phyloP scores from a whole-genome alignment of 1,139 yeast species.

The Keqinozyma sinolaborantium region DNA sequence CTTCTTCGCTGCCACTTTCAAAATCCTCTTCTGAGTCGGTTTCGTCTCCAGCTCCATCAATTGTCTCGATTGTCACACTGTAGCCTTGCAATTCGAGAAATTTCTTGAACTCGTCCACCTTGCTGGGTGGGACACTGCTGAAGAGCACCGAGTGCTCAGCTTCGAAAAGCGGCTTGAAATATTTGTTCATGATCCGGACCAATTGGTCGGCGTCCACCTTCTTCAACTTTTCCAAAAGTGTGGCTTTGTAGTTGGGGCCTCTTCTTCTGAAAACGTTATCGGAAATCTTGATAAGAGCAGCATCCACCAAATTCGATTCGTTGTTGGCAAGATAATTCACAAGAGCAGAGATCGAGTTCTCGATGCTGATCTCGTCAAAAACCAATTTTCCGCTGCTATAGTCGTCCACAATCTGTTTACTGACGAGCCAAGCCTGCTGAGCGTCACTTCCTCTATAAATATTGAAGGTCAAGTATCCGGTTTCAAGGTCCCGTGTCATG shows the following conservation, averaged over 20 bases:
- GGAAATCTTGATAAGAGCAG: conserved; percentile 63
- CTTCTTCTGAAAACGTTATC: conserved; percentile 67
- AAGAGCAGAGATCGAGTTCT: conserved; percentile 72
- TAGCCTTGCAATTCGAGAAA: conserved; percentile 59
- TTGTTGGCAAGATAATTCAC: conserved; percentile 67
- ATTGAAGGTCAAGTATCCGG: conserved; percentile 62
- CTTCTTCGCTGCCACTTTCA: conserved; percentile 26
- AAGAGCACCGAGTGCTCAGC: conserved; percentile 56
- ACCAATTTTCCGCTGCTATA: conserved; percentile 49
- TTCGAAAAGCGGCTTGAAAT: conserved; percentile 62
- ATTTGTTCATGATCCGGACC: conserved; percentile 50
- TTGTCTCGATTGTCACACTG: conserved; percentile 53
- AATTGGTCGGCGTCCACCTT: conserved; percentile 57
- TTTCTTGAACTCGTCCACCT: conserved; percentile 42
- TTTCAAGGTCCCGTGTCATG: conserved; percentile 56
- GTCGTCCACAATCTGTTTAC: conserved; percentile 62
- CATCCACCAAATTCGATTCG: conserved; percentile 56
- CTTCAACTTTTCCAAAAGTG: conserved; percentile 47
- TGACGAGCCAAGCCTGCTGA: conserved; percentile 64
- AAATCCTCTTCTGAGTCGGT: conserved; percentile 16
- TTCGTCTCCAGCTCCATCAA: conserved; percentile 23
- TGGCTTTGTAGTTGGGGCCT: conserved; percentile 59
- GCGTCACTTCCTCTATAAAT: conserved; percentile 87
- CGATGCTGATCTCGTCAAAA: conserved; percentile 58
- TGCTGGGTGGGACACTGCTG: conserved; percentile 70